phyloP scores from a whole-genome alignment of 768 basidiomycete species.

The Rubroboletus pulcherrimus region DNA sequence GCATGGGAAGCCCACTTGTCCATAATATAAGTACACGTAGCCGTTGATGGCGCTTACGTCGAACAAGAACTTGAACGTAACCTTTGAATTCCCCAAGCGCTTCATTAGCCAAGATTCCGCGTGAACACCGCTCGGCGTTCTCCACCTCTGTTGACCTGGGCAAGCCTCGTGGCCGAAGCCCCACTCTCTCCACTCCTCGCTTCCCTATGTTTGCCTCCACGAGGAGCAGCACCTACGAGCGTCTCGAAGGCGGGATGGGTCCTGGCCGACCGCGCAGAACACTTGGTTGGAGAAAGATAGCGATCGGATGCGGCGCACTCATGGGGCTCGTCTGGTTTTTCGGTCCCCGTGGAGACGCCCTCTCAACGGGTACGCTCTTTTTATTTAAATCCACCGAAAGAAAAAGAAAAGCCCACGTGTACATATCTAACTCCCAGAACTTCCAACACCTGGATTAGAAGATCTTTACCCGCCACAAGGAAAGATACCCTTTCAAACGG shows the following conservation, averaged over 20 bases:
- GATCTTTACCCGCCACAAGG: constrained; percentile 22
- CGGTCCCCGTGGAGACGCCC: constrained; percentile 39
- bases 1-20: neutral
- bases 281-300: constrained; percentile 64
- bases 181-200: constrained; percentile 1
- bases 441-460: constrained; percentile 17
- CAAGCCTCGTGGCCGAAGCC: constrained; percentile 24
- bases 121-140: constrained; percentile 17
- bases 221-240: constrained; percentile 49
- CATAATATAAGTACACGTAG: neutral
- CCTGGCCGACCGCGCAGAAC: constrained; percentile 37
- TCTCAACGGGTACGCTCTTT: constrained; percentile 17
- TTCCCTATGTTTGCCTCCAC: constrained; percentile 31
- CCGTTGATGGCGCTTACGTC: no score
- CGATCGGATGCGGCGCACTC: constrained; percentile 52
- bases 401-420: neutral
- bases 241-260: constrained; percentile 60
- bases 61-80: neutral
- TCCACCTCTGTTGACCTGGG: constrained; percentile 31
- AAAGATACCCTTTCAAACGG: constrained; percentile 11
- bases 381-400: neutral
- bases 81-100: neutral
- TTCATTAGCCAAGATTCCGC: constrained; percentile 20
- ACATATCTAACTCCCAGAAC: constrained; percentile 1
- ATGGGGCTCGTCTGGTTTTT: constrained; percentile 65